Base-by-base conservation (phyloP, 1,139 yeast genomes). In the Geotrichum australiense region DNA sequence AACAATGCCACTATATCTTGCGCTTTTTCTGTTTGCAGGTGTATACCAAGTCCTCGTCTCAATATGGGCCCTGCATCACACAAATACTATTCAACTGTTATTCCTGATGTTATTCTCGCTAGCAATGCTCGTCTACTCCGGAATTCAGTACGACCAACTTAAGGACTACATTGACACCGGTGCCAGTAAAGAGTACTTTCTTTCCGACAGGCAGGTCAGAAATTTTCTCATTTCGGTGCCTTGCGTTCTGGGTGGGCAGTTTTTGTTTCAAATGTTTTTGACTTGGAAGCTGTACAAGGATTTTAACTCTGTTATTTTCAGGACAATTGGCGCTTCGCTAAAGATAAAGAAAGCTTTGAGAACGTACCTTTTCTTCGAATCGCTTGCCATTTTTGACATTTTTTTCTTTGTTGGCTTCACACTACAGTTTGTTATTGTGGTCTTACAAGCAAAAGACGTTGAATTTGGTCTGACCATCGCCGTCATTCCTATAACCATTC, bases 361-460 rank as follows among this genome's bases (percentile, higher is more conserved):
- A 36, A 53, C 61, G 8, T 72, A 68, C 51, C 72, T 71, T 52
- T 49, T 56, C 22, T 56, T 54, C 41, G 50, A 50, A 29, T 58
- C 70, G 4, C 58, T 71, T 29, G 58, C 71, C 25, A 64, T 70
- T 37, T 69, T 70, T 49, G 73, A 68, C 49, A 68, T 71, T 42
- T 71, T 70, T 63, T 71, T 70, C 59, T 71, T 73, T 47, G 55
- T 72, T 32, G 78, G 76, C 1, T 73, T 73, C 54, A 71, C 77
- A 1, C 65, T 73, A 30, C 78, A 73, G 53, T 73, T 72, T 51
- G 56, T 70, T 24, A 75, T 72, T 26, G 71, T 73, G 42, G 71
- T 73, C 61, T 61, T 71, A 28, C 58, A 69, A 42, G 62, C 61
- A 37, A 53, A 56, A 18, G 72, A 73, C 6, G 62, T 62, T 10